Evolutionary conservation across 2,329 filamentous ascomycete genomes (phyloP).

Genomic region (Sporothrix pseudoabietina): DNA sequence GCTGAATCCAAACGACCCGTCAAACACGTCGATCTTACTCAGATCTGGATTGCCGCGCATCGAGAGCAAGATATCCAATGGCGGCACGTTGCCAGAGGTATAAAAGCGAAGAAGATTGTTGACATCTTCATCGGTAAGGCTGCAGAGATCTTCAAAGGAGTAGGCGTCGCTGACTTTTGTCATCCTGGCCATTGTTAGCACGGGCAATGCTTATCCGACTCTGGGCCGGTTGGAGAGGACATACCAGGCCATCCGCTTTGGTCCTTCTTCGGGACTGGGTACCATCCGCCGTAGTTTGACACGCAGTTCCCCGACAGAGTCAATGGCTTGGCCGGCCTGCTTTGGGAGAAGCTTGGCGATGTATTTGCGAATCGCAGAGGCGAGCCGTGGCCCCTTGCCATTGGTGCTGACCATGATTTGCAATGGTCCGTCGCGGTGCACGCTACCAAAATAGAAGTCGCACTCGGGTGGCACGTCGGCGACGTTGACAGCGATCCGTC

Average conservation of each 20-base stretch:
- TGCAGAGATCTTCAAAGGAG: slow-evolving; percentile 79
- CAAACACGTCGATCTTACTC: slow-evolving; percentile 57
- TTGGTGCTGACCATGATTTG: slow-evolving; percentile 99
- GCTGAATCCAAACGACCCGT: slow-evolving; percentile 62
- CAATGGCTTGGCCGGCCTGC: slow-evolving; percentile 82
- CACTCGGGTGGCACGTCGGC: slow-evolving; percentile 96
- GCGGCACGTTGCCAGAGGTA: slow-evolving; percentile 56
- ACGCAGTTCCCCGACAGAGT: slow-evolving; percentile 78
- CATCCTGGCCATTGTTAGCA: slow-evolving; percentile 67
- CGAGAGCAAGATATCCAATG: slow-evolving; percentile 56
- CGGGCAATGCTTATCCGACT: slow-evolving; percentile 35
- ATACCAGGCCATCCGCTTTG: slow-evolving; percentile 88
- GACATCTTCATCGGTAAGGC: slow-evolving; percentile 83
- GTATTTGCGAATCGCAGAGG: slow-evolving; percentile 78
- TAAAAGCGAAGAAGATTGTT: slow-evolving; percentile 79
- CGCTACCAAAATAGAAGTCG: slow-evolving; percentile 97
- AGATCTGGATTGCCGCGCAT: slow-evolving; percentile 53
- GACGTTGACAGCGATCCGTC: slow-evolving; percentile 85
- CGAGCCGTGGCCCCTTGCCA: slow-evolving; percentile 89
- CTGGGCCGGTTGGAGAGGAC: slow-evolving; percentile 38
- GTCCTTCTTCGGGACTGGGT: slow-evolving; percentile 70
- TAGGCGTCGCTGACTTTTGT: slow-evolving; percentile 86
- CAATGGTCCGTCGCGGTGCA: slow-evolving; percentile 90
- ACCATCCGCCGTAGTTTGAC: slow-evolving; percentile 77
- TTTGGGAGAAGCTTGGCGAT: slow-evolving; percentile 76